A percentile compares a stretch with the other conserved stretches of the same genome.
phyloP scores from a whole-genome alignment of 768 basidiomycete species.

The Wakefieldia striispora region DNA sequence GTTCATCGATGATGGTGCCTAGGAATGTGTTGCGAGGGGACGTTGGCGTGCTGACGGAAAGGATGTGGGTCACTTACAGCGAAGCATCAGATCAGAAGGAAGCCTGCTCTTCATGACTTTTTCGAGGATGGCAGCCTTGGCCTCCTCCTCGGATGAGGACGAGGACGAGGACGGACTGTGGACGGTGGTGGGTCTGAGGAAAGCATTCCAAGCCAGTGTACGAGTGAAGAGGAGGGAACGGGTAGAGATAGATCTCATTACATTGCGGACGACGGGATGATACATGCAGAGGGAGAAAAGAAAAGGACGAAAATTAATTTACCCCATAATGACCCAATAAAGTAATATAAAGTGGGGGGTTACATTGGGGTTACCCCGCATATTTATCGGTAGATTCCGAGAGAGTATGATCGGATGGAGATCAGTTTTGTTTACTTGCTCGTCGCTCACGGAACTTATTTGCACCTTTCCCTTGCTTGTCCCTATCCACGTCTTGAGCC shows the following conservation, averaged over 20 bases:
- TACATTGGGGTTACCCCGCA: conserved; percentile 23
- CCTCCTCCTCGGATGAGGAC: conserved; percentile 60
- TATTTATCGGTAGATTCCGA: conserved; percentile 29
- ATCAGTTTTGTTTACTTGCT: conserved; percentile 21
- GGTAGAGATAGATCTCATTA: conserved; percentile 23
- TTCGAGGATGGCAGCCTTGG: conserved; percentile 73
- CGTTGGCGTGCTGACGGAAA: conserved; percentile 9
- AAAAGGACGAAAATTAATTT: conserved; percentile 28
- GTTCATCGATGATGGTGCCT: conserved; percentile 87
- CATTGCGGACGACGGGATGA: conserved; percentile 37
- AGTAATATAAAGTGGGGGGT: conserved; percentile 17
- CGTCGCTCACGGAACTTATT: conserved; percentile 44
- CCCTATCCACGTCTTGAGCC: too few relatives aligned
- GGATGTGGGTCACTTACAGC: conserved; percentile 59
- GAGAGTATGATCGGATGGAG: conserved; percentile 30
- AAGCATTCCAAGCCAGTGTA: conserved; percentile 28
- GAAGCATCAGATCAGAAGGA: conserved; percentile 85
- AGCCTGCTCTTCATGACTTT: conserved; percentile 86
- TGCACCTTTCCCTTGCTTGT: conserved; percentile 42
- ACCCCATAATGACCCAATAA: conserved; percentile 12
- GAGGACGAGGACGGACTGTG: conserved; percentile 17
- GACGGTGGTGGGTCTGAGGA: conserved; percentile 8
- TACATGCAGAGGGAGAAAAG: conserved; percentile 34
- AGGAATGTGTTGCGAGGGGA: conserved; percentile 20
- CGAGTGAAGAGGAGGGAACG: conserved; percentile 4